phyloP scores from a whole-genome alignment of 2,329 filamentous ascomycete species.

The Sclerotinia glacialis region DNA sequence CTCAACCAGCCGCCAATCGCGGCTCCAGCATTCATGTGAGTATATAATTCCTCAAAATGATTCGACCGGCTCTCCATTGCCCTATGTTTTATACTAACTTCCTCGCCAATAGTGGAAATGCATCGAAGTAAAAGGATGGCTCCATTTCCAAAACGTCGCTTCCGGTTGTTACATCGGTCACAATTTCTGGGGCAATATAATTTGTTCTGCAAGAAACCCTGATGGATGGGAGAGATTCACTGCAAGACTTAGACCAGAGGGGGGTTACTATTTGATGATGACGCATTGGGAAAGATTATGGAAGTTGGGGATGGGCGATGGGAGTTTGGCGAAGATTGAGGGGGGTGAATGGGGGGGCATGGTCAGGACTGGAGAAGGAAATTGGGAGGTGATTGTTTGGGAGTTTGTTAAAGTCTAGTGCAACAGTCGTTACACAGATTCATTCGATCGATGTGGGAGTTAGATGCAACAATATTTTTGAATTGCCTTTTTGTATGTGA shows the following conservation, averaged over 20 bases:
- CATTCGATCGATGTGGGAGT: background rate
- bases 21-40: conserved; percentile 11
- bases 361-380: background rate
- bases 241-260: background rate
- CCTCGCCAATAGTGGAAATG: conserved; percentile 2
- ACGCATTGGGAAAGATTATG: conserved; percentile 1
- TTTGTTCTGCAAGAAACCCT: background rate
- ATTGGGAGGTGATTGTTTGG: background rate
- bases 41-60: background rate
- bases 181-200: background rate
- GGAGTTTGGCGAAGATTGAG: background rate
- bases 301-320: background rate
- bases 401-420: conserved; percentile 9
- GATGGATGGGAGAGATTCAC: background rate
- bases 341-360: background rate
- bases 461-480: background rate
- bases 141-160: conserved; percentile 10
- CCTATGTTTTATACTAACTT: background rate
- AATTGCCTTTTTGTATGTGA: background rate
- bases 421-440: background rate
- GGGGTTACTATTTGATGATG: conserved; percentile 3
- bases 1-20: background rate
- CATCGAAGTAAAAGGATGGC: background rate
- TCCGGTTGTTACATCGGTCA: conserved; percentile 14
- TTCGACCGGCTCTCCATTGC: no score